A percentile compares a stretch with the other conserved stretches of the same genome.
Conservation (phyloP, 805 yeast species). For the Sugiyamaella qingdaonensis region DNA sequence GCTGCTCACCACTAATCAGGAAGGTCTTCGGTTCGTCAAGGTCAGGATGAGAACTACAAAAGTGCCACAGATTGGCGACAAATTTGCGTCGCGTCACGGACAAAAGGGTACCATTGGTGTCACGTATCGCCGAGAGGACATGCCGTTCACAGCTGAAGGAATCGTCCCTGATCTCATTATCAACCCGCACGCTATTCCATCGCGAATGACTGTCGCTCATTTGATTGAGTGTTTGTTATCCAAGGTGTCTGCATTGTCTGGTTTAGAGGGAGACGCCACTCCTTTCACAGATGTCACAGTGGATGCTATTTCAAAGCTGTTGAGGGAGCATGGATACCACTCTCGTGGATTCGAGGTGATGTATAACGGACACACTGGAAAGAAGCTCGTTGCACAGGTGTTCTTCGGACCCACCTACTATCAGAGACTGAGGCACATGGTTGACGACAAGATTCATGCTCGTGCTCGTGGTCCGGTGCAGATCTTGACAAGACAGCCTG, state of each 20-base stretch:
- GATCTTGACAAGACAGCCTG: constrained; percentile 96
- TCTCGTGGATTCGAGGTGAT: constrained; percentile 98
- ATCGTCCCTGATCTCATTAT: constrained; percentile 95
- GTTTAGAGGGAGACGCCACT: constrained; percentile 98
- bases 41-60: constrained; percentile 99
- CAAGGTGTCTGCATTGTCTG: constrained; percentile 90
- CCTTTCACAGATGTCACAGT: constrained; percentile 98
- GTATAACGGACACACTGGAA: constrained; percentile 99
- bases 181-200: constrained; percentile 99
- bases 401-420: constrained; percentile 99
- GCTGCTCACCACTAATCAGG: constrained; percentile 92
- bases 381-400: constrained; percentile 94
- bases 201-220: constrained; percentile 99
- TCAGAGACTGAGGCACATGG: constrained; percentile 99
- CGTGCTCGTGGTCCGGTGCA: constrained; percentile 99
- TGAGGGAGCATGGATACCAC: constrained; percentile 95
- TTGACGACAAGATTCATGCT: constrained; percentile 97
- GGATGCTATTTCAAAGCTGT: constrained; percentile 87
- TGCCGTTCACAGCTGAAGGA: constrained; percentile 97
- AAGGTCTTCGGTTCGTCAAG: constrained; percentile 94
- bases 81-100: constrained; percentile 99
- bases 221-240: constrained; percentile 95
- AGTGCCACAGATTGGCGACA: constrained; percentile 98
- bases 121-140: constrained; percentile 95
- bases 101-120: constrained; percentile 99